phyloP scores from a whole-genome alignment of 768 basidiomycete species.

The Psilocybe sp. region DNA sequence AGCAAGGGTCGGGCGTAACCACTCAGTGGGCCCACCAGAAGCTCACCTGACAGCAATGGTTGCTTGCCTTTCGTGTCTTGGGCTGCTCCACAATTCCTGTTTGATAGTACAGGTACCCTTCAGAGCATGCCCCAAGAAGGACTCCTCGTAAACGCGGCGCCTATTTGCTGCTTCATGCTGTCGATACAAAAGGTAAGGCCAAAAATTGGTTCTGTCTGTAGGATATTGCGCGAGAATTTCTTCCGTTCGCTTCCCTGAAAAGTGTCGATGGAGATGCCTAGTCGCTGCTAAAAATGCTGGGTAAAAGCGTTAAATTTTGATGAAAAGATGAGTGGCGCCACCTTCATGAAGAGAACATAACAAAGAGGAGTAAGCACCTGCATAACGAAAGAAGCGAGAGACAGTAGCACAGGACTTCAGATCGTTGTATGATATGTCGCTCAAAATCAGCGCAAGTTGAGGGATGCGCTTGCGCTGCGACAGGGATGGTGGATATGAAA shows the following conservation, averaged over 20 bases:
- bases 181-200: conserved; percentile 68
- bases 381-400: conserved; percentile 30
- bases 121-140: conserved; percentile 48
- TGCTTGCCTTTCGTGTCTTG: conserved; percentile 56
- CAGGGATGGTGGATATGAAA: conserved; percentile 57
- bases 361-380: conserved; percentile 5
- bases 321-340: not conserved
- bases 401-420: conserved; percentile 46
- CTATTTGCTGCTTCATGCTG: conserved; percentile 37
- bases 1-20: not conserved
- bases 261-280: conserved; percentile 42
- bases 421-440: conserved; percentile 41
- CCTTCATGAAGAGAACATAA: not conserved
- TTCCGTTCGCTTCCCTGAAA: conserved; percentile 48
- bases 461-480: conserved; percentile 55
- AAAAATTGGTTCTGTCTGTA: conserved; percentile 55
- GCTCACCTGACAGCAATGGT: conserved; percentile 54
- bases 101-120: conserved; percentile 34
- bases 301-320: not conserved
- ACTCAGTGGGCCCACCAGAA: too few relatives aligned
- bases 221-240: conserved; percentile 35
- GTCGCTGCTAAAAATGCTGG: conserved; percentile 64
- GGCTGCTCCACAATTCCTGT: conserved; percentile 52
- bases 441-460: conserved; percentile 52
- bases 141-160: conserved; percentile 36